Evolutionary conservation across 768 basidiomycete species (phyloP), one percentile per base, ranked within the genome.

Genomic region (Kwoniella europaea): DNA sequence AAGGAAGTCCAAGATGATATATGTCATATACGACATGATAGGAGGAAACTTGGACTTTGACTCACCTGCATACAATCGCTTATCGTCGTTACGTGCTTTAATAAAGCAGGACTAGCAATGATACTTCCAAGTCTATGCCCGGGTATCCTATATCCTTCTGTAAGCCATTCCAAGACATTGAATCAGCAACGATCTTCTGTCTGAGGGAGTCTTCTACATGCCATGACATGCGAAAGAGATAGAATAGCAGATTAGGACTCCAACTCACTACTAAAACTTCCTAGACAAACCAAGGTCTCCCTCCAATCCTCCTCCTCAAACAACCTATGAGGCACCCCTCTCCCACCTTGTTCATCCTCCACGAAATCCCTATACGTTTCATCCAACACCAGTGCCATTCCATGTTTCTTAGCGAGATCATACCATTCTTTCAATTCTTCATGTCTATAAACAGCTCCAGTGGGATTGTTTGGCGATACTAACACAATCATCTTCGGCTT

Each of bases 361-460:
- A 90, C 84, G 76, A 94, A 93, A 79, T 94, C 92, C 13, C 92
- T 87, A 82, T 95, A 95, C 1, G 93, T 94, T 83, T 93, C 92
- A 82, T 95, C 93, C n/a, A 95, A 60, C 46, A 94, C 86, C 24
- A 94, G 86, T 0, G 91, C 90, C 18, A 93, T 76, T 1, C 86
- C 85, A 29, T 86, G 81, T 62, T 86, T 84, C 22, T 77, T 83
- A 0, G 92, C 91, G 2, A 94, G 87, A 0, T 84, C 73, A 2
- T 87, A 87, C 73, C 93, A 94, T 4, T 87, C 83, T 0, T 85
- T 80, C 27, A 94, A 82, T 5, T 91, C 85, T 0, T 82, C 76
- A 0, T 88, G 86, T 0, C 90, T 82, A 75, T 92, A 92, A 0
- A 87, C 87, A 0, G 90, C 88, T 5, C 93, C 93, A 0, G 91